Evolutionary conservation across 345 rosid genomes (phyloP), one percentile per base, ranked within the genome.

Genomic region (Aurinia saxatilis): DNA sequence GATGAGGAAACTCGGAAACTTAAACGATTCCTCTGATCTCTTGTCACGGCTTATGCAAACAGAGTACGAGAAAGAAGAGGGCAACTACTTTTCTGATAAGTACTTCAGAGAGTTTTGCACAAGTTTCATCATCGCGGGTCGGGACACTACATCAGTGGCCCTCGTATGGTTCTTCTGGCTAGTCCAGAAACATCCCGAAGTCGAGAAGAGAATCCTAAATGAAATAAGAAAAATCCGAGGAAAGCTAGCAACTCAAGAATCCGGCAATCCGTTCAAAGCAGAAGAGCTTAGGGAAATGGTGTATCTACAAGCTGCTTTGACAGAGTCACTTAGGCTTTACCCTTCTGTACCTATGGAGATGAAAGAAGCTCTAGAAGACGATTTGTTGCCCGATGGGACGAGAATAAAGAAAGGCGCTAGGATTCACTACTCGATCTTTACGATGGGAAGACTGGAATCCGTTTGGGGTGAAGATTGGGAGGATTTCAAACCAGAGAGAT

Each of bases 111-210:
- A 87, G 66, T 83, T 85, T 54, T 84, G 82, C 19, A 50, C 85
- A 5, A 87, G 89, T 60, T 76, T 85, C 76, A 82, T 87, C 39
- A 74, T 91, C 7, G 97, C 91, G 2, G 93, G 91, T 16, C 74
- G 93, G 13, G 95, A 90, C 82, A 87, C 97, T 7, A 85, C 93
- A 57, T 87, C 95, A 0, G 89, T 85, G 5, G 95, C 83, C 14
- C 50, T 90, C 16, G 81, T 73, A 3, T 87, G 93, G 89, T 87
- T 87, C 66, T 90, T 90, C 75, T 85, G 89, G 93, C 66, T 90
- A 23, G 63, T 90, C 3, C 57, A 76, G 50, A 47, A 70, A 11
- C 76, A 82, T 34, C 80, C 82, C 0, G 47, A 72, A 7, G 86
- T 82, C 0, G 97, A 90, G 66, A 71, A 36, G 60, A 82, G 45